Evolutionary conservation across 1,139 yeast genomes (phyloP), one percentile per base, ranked within the genome.

Genomic region (Debaryomycetaceae sp.): DNA sequence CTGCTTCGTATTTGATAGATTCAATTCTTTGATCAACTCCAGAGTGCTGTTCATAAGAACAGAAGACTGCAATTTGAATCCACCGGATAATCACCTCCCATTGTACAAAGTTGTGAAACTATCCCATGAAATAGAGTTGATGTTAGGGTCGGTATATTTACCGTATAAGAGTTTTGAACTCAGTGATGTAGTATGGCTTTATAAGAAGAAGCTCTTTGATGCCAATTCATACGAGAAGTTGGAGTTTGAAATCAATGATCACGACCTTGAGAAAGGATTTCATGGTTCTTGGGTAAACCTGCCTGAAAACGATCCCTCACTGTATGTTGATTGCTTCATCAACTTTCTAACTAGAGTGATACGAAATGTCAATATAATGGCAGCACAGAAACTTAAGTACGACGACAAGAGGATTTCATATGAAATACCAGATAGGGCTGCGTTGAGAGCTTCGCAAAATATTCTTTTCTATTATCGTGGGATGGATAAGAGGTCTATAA

Each of bases 1-100:
- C 36, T 56, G 69, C 43, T 68, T 57, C 44, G 52, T 68, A 5
- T 52, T 67, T 45, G 75, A 70, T 49, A 49, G 72, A 24, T 60
- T 68, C 53, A 68, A 63, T 49, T 72, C 65, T 5, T 46, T 62
- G 36, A 53, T 58, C 11, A 64, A 63, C 47, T 54, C 58, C 22
- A 45, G 70, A n/a, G 54, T 61, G 6, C 41, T 62, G 33, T 64
- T 65, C 45, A 56, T 65, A 27, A 51, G 57, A 35, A 58, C 55
- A 34, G 66, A 62, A 24, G 72, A 66, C 48, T 66, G 62, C 51
- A 64, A 66, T 45, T 52, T 65, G 33, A 70, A 65, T 37, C 50
- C 62, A 11, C 72, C 72, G 5, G 60, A 60, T 46, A 49, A 54
- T 34, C 59, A 61, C 48, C 53, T 56, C 30, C 54, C 56, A 40